Conservation (phyloP, 768 basidiomycete species). For the Arthromyces matolae region DNA sequence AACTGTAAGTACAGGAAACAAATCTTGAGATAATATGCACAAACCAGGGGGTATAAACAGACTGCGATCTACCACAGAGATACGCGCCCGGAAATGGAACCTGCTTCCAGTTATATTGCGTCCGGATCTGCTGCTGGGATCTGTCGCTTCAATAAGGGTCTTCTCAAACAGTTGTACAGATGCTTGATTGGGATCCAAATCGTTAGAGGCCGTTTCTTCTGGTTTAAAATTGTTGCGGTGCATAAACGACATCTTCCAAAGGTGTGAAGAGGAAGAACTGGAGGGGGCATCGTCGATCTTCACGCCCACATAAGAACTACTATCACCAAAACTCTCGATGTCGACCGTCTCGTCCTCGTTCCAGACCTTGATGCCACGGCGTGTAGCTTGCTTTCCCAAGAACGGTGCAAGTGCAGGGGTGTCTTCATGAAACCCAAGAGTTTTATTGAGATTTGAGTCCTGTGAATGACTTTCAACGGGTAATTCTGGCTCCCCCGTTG, state of each 20-base stretch:
- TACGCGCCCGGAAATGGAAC: slow-evolving; percentile 47
- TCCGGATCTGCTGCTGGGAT: too few relatives aligned
- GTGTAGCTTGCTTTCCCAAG: slow-evolving; percentile 39
- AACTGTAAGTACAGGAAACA: too few relatives aligned
- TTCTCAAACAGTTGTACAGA: too few relatives aligned
- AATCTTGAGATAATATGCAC: slow-evolving; percentile 4
- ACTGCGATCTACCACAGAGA: slow-evolving; percentile 47
- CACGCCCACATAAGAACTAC: not conserved
- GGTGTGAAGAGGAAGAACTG: not conserved
- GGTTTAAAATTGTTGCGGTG: slow-evolving; percentile 14
- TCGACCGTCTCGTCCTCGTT: slow-evolving; percentile 35
- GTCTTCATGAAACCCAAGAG: slow-evolving; percentile 47
- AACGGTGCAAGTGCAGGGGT: slow-evolving; percentile 48
- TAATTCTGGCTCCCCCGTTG: not conserved
- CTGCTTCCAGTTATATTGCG: too few relatives aligned
- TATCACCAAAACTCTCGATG: slow-evolving; percentile 23
- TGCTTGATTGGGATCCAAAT: too few relatives aligned
- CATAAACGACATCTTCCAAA: slow-evolving; percentile 15
- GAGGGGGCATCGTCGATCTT: not conserved
- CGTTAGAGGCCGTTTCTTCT: too few relatives aligned
- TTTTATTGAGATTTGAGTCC: slow-evolving; percentile 31
- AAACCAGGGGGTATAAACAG: slow-evolving; percentile 42
- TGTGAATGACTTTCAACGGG: slow-evolving; percentile 4
- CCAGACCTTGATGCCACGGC: slow-evolving; percentile 41
- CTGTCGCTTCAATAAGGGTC: not conserved